Conservation (phyloP, 2,329 filamentous ascomycete genomes). For the Emmonsiellopsis sp. region DNA sequence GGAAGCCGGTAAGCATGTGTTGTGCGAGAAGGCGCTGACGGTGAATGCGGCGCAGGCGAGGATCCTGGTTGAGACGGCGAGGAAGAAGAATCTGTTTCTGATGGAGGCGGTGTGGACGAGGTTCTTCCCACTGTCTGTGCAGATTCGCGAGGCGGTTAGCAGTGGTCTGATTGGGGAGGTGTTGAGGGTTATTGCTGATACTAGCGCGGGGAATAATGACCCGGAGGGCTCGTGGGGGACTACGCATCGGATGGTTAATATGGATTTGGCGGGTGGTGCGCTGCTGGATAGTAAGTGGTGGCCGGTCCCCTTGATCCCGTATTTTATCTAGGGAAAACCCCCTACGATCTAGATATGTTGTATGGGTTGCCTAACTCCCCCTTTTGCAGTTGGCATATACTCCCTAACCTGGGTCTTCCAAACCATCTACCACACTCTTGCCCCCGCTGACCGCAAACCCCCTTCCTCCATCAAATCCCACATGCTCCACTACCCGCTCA, state of each 20-base stretch:
- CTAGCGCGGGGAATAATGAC: slow-evolving; percentile 49
- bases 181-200: slow-evolving; percentile 49
- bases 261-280: slow-evolving; percentile 70
- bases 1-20: slow-evolving; percentile 73
- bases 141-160: slow-evolving; percentile 46
- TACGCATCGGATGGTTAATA: slow-evolving; percentile 70
- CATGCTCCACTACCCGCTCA: slow-evolving; percentile 61
- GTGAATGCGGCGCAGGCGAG: slow-evolving; percentile 70
- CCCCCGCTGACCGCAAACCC: slow-evolving; percentile 50
- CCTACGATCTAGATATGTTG: neutral
- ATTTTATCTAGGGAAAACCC: neutral
- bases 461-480: slow-evolving; percentile 57
- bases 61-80: slow-evolving; percentile 62
- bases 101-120: slow-evolving; percentile 90
- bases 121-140: slow-evolving; percentile 74
- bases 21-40: slow-evolving; percentile 86
- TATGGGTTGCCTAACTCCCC: neutral
- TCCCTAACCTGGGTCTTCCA: slow-evolving; percentile 86
- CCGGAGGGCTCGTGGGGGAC: slow-evolving; percentile 52
- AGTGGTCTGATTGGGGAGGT: slow-evolving; percentile 54
- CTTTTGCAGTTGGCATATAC: slow-evolving; percentile 63
- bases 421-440: slow-evolving; percentile 71
- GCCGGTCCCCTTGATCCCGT: neutral
- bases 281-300: slow-evolving; percentile 55
- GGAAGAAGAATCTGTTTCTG: slow-evolving; percentile 62